These are phyloP conservation scores for Metroxylon sagu DNA, from an alignment of 176 grass and related monocot species.

Conservation along the genomic window DNA sequence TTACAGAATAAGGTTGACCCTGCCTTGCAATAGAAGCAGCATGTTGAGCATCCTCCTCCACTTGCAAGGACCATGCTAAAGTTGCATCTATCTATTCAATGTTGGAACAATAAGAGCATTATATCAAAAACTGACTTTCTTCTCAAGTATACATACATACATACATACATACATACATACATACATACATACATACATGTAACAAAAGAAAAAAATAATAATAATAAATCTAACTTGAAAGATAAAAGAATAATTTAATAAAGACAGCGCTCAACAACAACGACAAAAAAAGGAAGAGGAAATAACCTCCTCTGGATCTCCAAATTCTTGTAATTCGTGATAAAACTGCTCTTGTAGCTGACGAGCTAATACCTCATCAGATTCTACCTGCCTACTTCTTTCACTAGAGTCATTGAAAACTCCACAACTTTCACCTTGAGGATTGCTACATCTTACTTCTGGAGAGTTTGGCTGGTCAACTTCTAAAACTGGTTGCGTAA, in stretches of 20 bases:
- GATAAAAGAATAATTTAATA: background rate
- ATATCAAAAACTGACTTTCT: no score
- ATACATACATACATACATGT: background rate
- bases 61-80: conserved; percentile 61
- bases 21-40: conserved; percentile 32
- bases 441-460: background rate
- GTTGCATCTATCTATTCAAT: conserved; percentile 51
- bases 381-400: conserved; percentile 49
- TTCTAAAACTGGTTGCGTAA: conserved; percentile 10
- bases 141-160: background rate
- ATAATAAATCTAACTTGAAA: background rate
- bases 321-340: conserved; percentile 33
- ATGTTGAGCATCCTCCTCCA: conserved; percentile 28
- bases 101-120: background rate
- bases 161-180: background rate
- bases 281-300: conserved; percentile 18
- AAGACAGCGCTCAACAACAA: conserved; percentile 3
- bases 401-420: conserved; percentile 23
- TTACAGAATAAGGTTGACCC: conserved; percentile 41
- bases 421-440: conserved; percentile 8
- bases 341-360: conserved; percentile 66
- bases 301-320: conserved; percentile 42
- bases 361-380: conserved; percentile 56
- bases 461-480: conserved; percentile 36
- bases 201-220: conserved; percentile 7